Evolutionary conservation across 1,284 basidiomycete genomes (phyloP).

Genomic region (Moesziomyces aphidis): DNA sequence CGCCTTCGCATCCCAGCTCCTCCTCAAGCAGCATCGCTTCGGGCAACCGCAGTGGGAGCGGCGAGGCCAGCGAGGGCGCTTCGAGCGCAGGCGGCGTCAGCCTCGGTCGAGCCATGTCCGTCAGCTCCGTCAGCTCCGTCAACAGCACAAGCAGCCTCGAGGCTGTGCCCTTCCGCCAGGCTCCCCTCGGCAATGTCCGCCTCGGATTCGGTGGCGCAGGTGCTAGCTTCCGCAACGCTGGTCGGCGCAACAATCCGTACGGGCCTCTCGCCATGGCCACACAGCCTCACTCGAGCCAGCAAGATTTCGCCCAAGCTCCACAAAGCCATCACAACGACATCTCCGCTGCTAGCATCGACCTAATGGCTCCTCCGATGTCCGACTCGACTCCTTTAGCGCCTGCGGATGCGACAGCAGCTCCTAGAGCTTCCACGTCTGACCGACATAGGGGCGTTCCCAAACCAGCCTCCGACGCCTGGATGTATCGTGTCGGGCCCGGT

Average conservation of each 20-base stretch:
- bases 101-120: conserved; percentile 62
- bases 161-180: conserved; percentile 63
- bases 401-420: neutral
- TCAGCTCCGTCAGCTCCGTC: conserved; percentile 61
- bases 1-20: conserved; percentile 13
- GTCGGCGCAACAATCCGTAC: conserved; percentile 22
- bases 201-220: conserved; percentile 41
- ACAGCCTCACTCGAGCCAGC: neutral
- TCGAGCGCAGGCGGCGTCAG: conserved; percentile 31
- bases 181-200: conserved; percentile 62
- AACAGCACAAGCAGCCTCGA: conserved; percentile 65
- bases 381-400: neutral
- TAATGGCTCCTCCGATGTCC: neutral
- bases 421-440: conserved; percentile 13
- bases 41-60: conserved; percentile 42
- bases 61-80: conserved; percentile 44
- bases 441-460: conserved; percentile 53
- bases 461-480: conserved; percentile 51
- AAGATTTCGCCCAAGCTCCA: neutral
- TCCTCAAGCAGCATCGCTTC: conserved; percentile 28
- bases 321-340: neutral
- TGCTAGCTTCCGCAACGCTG: conserved; percentile 5
- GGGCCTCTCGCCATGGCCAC: conserved; percentile 16
- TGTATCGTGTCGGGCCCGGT: conserved; percentile 63
- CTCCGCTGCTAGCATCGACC: neutral